phyloP scores from a whole-genome alignment of 768 basidiomycete genomes.

The Rhizopogon rudus region DNA sequence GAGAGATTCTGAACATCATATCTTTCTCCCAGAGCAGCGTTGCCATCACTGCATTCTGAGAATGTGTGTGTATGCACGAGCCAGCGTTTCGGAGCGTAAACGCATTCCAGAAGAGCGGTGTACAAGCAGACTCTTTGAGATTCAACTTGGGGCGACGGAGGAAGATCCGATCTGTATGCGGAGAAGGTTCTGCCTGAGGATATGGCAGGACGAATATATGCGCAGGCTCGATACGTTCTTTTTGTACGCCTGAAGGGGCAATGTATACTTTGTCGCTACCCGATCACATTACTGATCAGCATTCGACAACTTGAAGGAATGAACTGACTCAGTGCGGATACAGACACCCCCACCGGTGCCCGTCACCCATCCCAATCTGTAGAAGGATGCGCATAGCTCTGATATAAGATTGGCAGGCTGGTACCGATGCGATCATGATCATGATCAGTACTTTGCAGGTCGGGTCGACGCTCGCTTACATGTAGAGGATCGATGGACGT shows the following conservation, averaged over 20 bases:
- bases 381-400: constrained; percentile 79
- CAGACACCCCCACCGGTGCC: constrained; percentile 83
- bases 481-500: constrained; percentile 58
- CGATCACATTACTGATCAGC: neutral
- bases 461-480: constrained; percentile 30
- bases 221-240: constrained; percentile 77
- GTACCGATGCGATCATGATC: neutral
- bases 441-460: neutral
- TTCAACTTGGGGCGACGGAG: constrained; percentile 66
- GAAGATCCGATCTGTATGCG: constrained; percentile 68
- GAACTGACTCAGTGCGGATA: constrained; percentile 59
- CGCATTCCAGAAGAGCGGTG: constrained; percentile 90
- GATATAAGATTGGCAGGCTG: constrained; percentile 92
- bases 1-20: constrained; percentile 67
- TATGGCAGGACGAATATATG: constrained; percentile 88
- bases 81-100: constrained; percentile 76
- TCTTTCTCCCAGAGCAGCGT: constrained; percentile 72
- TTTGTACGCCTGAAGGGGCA: constrained; percentile 87
- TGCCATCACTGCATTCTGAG: constrained; percentile 86
- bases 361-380: constrained; percentile 88
- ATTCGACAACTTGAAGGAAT: neutral
- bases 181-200: constrained; percentile 56
- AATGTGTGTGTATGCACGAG: constrained; percentile 89
- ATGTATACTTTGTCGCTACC: constrained; percentile 74
- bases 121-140: constrained; percentile 84